phyloP scores from a whole-genome alignment of 1,284 basidiomycete species.

The Ustilago lituana region DNA sequence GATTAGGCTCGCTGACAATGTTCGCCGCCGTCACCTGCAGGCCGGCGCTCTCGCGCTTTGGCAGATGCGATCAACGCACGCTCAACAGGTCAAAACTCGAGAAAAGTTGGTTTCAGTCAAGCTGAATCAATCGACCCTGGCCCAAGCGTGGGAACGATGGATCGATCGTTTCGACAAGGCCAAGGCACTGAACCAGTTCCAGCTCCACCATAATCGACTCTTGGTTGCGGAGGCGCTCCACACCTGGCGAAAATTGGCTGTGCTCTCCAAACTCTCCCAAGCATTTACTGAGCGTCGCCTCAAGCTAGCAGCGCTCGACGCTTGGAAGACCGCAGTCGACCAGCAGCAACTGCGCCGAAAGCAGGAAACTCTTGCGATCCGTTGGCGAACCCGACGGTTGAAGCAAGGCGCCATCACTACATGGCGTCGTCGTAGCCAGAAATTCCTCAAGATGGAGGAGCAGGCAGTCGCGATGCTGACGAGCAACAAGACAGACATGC shows the following conservation, averaged over 20 bases:
- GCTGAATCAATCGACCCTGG: slow-evolving; percentile 7
- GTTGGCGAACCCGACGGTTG: slow-evolving; percentile 36
- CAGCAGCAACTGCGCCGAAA: slow-evolving; percentile 10
- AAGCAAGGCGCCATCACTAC: slow-evolving; percentile 16
- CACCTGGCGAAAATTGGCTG: slow-evolving; percentile 21
- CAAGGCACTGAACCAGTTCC: slow-evolving; percentile 14
- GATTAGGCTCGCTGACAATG: slow-evolving; percentile 12
- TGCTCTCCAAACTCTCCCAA: slow-evolving; percentile 36
- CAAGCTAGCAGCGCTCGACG: slow-evolving; percentile 26
- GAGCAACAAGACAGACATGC: background rate
- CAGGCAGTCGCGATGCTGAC: slow-evolving; percentile 6
- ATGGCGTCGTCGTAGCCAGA: slow-evolving; percentile 11
- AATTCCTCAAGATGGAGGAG: slow-evolving; percentile 3
- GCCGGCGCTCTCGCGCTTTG: slow-evolving; percentile 47
- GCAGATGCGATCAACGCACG: slow-evolving; percentile 31
- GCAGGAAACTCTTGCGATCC: slow-evolving; percentile 37
- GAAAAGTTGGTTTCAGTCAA: slow-evolving; percentile 12
- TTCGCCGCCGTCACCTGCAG: slow-evolving; percentile 39
- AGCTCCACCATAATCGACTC: slow-evolving; percentile 19
- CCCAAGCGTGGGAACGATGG: slow-evolving; percentile 28
- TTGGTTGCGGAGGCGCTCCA: slow-evolving; percentile 11
- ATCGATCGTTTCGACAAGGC: slow-evolving; percentile 7
- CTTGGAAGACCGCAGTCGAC: slow-evolving; percentile 23
- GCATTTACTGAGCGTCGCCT: slow-evolving; percentile 39
- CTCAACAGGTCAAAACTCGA: slow-evolving; percentile 15